Evolutionary conservation across 2,329 filamentous ascomycete species (phyloP), one percentile per base, ranked within the genome.

Genomic region (Didymella keratinophila): DNA sequence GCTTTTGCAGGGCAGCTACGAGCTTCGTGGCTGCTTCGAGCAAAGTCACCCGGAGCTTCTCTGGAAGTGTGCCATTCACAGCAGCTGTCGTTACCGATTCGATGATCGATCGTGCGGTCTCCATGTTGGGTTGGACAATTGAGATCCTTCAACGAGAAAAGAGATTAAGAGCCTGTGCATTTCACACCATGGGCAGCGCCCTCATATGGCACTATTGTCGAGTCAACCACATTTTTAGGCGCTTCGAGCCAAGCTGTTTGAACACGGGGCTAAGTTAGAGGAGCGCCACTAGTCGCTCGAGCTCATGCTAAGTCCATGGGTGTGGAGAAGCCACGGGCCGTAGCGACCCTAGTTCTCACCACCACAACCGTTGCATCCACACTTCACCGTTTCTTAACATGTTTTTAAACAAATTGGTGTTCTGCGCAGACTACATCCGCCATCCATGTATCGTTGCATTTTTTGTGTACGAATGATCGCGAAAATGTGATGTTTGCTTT

Each of bases 1-100:
- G 54, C 25, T 56, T 51, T 20, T 56, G 39, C 25, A 56, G 21
- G 14, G 46, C 54, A 39, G 46, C 25, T 11, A 56, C 54, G 2
- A 56, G 47, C 11, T 41, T 56, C 3, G 41, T 56, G 1, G 47
- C 41, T 2, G 54, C 47, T 28, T 56, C 47, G 8, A 56, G 41
- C 34, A 51, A 9, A 2, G 18, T 27, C 2, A 51, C 41, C 9
- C 54, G 46, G 23, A 34, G 12, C 16, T 44, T 28, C n/a, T 55
- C 52, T 6, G 52, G 6, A 12, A 55, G 37, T 6, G 18, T 23
- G 28, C 45, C 52, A 36, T 37, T 37, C 6, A 43, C 5, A 27
- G 52, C 44, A 12, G 45, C 37, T 36, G 36, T 8, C 2, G 52
- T 49, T 10, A 37, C 27, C 6, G 18, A 34, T 2, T 55, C 37